Evolutionary conservation across 148 eudicot species (phyloP), one percentile per base, ranked within the genome.

Genomic region (Rhododendron williamsianum): DNA sequence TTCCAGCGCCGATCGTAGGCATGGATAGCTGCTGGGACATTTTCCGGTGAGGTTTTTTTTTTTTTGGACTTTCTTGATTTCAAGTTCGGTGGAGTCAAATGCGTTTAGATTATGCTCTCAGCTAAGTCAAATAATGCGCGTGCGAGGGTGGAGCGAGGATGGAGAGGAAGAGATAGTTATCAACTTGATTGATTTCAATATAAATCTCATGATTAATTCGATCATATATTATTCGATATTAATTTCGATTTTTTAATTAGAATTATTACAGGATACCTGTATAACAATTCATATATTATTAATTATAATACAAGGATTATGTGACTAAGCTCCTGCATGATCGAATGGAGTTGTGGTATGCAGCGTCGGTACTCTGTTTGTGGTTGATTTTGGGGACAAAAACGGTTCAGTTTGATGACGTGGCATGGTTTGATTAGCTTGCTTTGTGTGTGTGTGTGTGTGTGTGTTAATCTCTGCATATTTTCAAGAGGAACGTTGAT

Each of bases 11-110:
- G 81, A 91, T 94, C 77, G 56, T 85, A 2, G 98, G 94, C 10
- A 86, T 94, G 90, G 95, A 92, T 6, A 90, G 95, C 87, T 96
- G 98, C 82, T 96, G 98, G 98, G 98, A 94, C 73, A 88, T 96
- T 88, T 94, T 96, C 86, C 94, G 98, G 98, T 96, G 4, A 36
- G 74, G n/a, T 9, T 1, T 12, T 33, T 41, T 9, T 1, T 12
- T 33, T 56, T 48, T 33, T 21, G 58, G 65, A 3, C 4, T 9
- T 72, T 60, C 63, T 19, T 25, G 8, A 4, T 23, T 56, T 81
- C 36, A 10, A 15, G 45, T 72, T 56, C 33, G 45, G 16, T 46
- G 3, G 51, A 19, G 9, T 41, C 36, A 65, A 60, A 19, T 81
- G 23, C 67, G 9, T 51, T 52, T 49, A 11, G 1, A 54, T 54